Conservation (phyloP, 441 rosid species). For the Gossypium armourianum region DNA sequence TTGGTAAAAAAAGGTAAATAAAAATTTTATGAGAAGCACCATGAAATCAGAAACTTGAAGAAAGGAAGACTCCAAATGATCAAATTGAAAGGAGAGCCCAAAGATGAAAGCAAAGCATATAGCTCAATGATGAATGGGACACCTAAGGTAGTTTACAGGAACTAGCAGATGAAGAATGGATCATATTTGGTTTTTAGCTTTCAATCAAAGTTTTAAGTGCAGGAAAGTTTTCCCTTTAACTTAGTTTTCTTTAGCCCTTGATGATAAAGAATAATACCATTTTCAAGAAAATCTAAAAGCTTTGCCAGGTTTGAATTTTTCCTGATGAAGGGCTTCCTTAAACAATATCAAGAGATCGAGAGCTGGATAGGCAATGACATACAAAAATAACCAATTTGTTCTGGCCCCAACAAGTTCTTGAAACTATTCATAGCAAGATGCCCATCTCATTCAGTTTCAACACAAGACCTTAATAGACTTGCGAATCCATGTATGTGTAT, state of each 20-base stretch:
- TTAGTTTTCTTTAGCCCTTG: background rate
- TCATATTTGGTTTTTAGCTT: background rate
- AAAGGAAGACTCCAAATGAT: background rate
- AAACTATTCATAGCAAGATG: background rate
- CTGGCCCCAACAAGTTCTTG: background rate
- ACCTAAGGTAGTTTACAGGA: conserved; percentile 2
- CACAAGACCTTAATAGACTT: background rate
- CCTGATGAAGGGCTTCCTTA: background rate
- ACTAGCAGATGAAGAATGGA: background rate
- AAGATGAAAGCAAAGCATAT: background rate
- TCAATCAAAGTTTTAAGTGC: background rate
- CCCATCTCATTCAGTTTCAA: background rate
- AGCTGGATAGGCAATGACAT: background rate
- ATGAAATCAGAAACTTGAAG: conserved; percentile 15
- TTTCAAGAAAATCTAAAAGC: conserved; percentile 1
- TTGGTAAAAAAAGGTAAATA: conserved; percentile 4
- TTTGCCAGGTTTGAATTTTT: background rate
- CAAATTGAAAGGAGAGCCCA: background rate
- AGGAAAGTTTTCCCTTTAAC: background rate
- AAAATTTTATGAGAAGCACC: background rate
- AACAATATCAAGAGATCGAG: background rate
- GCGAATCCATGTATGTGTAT: background rate
- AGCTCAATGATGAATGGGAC: conserved; percentile 9
- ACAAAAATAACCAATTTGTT: background rate
- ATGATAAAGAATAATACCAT: background rate